Base-by-base conservation (phyloP, 192 early-diverging fungal species). In the Phycomyces blakesleeanus region DNA sequence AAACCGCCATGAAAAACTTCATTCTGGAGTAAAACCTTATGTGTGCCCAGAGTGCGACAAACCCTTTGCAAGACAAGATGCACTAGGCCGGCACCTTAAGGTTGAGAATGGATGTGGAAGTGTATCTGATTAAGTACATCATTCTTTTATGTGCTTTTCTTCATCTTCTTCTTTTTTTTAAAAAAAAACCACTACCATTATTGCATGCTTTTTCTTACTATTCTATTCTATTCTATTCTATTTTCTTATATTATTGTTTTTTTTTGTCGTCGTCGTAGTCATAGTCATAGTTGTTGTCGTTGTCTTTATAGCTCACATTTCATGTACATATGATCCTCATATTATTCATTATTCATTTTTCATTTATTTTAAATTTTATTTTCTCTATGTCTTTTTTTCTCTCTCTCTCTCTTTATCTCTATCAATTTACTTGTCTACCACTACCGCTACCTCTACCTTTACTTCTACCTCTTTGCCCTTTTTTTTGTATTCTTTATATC, bases 1-100 rank as follows among this genome's bases (percentile, higher is more conserved):
- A 55, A 96, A 92, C 70, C 79, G 93, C 21, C 89, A 91, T 58
- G 82, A 83, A 75, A 87, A 86, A 68, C 76, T 90, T 41, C 89
- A 91, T 51, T 83, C 83, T 22, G 88, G 88, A 34, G 81, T 83
- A 59, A 84, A 85, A 67, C 87, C 85, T 6, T 85, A 84, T 76
- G 84, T 79, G 24, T 91, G 89, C 57, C 68, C 75, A 7, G 79
- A 86, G 51, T 91, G 89, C 67, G 83, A 81, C 15, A 85, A 87
- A 22, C 77, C 78, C 40, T 91, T 91, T 76, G 87, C 89, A 16
- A 86, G 89, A 1, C 68, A 86, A 39, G 89, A 91, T 72, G 88
- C 89, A 20, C 71, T 91, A 39, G 85, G 84, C 61, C 76, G 88
- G 25, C 89, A 91, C 52, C 27, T 71, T 8, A 57, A 59, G 16